Evolutionary conservation across 2,329 filamentous ascomycete genomes (phyloP), one percentile per base, ranked within the genome.

Genomic region (Teratosphaeriaceae sp.): DNA sequence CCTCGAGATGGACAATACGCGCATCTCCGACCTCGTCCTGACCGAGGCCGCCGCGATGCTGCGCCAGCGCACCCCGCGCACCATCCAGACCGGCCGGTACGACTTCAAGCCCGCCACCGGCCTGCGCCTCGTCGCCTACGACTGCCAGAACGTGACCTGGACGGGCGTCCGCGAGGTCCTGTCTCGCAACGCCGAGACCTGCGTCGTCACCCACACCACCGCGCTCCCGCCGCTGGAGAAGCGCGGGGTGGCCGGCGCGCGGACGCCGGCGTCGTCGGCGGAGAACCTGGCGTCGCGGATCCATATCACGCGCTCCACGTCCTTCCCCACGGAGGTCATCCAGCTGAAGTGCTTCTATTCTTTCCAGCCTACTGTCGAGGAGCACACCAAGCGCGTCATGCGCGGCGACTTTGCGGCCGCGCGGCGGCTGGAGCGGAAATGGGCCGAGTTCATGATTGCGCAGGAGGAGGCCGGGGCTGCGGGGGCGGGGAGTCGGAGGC

Each of bases 401-500:
- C 73, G 78, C 3, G 87, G 87, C 5, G 85, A 95, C 48, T 76
- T 88, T 45, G 71, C 74, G 0, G 75, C 85, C 1, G 92, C 92
- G 1, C 75, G 74, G 27, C 73, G 86, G n/a, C 72, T 97, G 16
- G 89, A 95, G 70, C 76, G 82, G 50, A 94, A 90, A 62, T 97
- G 90, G 90, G 84, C 84, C 0, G 85, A 94, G 42, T 94, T 88
- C 63, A 96, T 96, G 88, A 86, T 94, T 67, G 82, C 86, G 13
- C 85, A 79, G 39, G 88, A 95, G 63, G 90, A 96, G 61, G 86
- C 85, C 0, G 85, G 83, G 2, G 76, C 77, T 2, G 72, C 69
- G 2, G 87, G 83, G 2, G 75, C 74, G 1, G 80, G 84, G 5
- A 71, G 76, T 2, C 74, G 88, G 42, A 73, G 88, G 41, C 72